Conservation (phyloP, 2,329 filamentous ascomycete genomes). For the Blumeria graminis region DNA sequence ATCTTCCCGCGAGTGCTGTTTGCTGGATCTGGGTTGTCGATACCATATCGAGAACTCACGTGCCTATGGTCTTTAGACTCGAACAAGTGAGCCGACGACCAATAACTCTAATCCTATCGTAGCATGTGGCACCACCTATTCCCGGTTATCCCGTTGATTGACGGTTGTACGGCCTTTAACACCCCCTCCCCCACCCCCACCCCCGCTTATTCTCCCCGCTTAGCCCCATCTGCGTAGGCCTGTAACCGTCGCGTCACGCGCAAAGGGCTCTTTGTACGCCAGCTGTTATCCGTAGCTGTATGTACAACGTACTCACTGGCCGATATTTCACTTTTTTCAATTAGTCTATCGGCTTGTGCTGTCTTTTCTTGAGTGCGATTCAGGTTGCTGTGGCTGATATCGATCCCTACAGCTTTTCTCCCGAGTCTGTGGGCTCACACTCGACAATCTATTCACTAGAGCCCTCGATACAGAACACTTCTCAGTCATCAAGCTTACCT, state of each 20-base stretch:
- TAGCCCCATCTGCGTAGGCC: neutral
- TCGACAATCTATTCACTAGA: slow-evolving; percentile 16
- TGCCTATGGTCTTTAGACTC: neutral
- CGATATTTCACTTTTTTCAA: neutral
- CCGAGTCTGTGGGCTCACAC: slow-evolving; percentile 14
- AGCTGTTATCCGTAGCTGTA: neutral
- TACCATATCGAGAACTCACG: neutral
- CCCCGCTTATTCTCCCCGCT: neutral
- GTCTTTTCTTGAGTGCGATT: slow-evolving; percentile 5
- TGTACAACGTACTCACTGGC: neutral
- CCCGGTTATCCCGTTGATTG: neutral
- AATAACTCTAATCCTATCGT: neutral
- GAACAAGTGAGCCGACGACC: neutral
- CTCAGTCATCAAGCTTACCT: slow-evolving; percentile 11
- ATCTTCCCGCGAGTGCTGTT: no score
- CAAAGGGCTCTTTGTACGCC: neutral
- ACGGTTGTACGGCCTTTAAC: neutral
- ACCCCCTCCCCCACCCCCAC: neutral
- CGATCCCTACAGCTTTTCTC: slow-evolving; percentile 13
- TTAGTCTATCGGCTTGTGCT: neutral
- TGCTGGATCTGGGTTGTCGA: no score
- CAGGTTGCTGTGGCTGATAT: slow-evolving; percentile 12
- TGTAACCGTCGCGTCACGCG: neutral
- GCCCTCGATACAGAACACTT: slow-evolving; percentile 11
- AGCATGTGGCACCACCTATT: neutral